Conservation (phyloP, 768 basidiomycete species). For the Tremella yokohamensis region DNA sequence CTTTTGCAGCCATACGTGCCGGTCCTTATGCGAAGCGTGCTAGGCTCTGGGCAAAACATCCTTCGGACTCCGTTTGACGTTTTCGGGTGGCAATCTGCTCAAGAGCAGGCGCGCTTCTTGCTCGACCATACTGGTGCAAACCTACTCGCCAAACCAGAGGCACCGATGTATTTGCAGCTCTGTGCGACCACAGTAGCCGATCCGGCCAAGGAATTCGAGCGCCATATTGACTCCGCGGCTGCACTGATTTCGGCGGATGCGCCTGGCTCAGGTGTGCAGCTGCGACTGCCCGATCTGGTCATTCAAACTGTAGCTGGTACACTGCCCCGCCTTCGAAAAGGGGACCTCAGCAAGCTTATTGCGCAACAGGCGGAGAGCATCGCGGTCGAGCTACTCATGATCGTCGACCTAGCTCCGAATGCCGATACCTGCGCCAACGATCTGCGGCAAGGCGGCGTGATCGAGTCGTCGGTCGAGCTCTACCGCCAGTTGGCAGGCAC, state of each 20-base stretch:
- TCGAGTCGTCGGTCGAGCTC: neutral
- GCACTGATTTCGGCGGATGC: neutral
- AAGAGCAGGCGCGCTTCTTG: conserved; percentile 64
- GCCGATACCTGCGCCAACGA: neutral
- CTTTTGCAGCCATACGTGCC: conserved; percentile 78
- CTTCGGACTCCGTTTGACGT: conserved; percentile 64
- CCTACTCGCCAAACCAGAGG: conserved; percentile 46
- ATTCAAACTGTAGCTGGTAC: neutral
- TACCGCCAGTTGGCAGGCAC: neutral
- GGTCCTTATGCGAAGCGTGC: conserved; percentile 60
- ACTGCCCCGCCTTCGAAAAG: neutral
- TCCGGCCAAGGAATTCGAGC: neutral
- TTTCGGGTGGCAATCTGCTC: conserved; percentile 69
- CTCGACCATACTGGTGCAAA: conserved; percentile 68
- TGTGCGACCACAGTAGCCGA: neutral
- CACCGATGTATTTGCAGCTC: neutral
- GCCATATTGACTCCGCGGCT: neutral
- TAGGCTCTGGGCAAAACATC: conserved; percentile 51
- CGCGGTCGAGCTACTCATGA: neutral
- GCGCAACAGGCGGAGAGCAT: neutral
- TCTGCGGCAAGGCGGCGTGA: neutral
- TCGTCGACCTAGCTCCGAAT: neutral
- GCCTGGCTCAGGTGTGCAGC: neutral
- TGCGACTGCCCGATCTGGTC: neutral
- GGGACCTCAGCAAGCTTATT: neutral